Base-by-base conservation (phyloP, 805 yeast species). In the Ogataea wickerhamii region DNA sequence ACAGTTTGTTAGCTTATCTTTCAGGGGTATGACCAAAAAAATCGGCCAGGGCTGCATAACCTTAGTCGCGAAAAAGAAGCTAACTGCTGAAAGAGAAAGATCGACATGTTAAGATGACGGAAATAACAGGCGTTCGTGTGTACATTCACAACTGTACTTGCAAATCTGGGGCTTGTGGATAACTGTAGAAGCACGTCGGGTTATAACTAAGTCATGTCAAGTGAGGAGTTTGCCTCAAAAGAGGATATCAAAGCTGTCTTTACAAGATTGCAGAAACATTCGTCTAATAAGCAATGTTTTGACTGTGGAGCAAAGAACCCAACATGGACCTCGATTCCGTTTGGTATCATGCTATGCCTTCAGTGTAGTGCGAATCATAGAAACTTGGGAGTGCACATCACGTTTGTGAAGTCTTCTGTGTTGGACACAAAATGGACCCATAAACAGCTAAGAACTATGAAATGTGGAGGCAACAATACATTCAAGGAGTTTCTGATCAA, bases 321-420 rank as follows among this genome's bases (percentile, higher is more conserved):
- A 25, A 87, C 98, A 0, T 93, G 98, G 98, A 87, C 98, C 3
- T 91, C 98, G 11, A 88, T 91, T 38, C 96, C 98, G 11, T 91
- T 87, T 63, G 98, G 97, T 39, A 85, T 89, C 36, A 76, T 89
- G 60, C 67, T 93, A 42, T 93, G 98, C 68, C 73, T 89, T 44
- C 95, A 93, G 61, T 93, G 98, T 63, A 85, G 96, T 37, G 89
- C 98, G 3, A 87, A 84, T 36, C 98, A 93, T 68, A 78, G 98
- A 63, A 88, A 88, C 61, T 65, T 93, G 66, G 98, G 98, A 43
- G 97, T 89, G 26, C 98, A 93, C 61, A 82, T 93, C 54, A 78
- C 97, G 26, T 93, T 93, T 68, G 98, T 93, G 42, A 87, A 88
- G 60, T 87, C 96, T 20, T 78, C 93, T 20, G 85, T 82, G 49